Conservation (phyloP, 768 basidiomycete species). For the Pilatotrama ljubarskyi region DNA sequence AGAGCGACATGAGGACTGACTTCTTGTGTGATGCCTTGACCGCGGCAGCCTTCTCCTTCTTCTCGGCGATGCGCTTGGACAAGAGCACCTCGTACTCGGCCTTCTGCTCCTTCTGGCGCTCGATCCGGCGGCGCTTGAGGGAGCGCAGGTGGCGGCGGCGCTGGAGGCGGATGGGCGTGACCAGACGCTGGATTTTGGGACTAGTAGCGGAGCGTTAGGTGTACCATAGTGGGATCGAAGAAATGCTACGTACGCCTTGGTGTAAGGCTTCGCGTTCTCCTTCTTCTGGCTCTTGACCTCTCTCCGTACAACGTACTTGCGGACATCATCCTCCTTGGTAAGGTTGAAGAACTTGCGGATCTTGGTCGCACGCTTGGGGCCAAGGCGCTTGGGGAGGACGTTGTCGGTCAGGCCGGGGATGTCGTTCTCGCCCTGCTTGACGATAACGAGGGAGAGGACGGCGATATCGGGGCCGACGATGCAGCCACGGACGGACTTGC, state of each 20-base stretch:
- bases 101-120: slow-evolving; percentile 94
- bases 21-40: slow-evolving; percentile 84
- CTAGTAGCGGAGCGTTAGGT: slow-evolving; percentile 38
- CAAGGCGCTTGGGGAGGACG: slow-evolving; percentile 92
- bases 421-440: slow-evolving; percentile 92
- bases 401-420: slow-evolving; percentile 91
- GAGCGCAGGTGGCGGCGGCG: slow-evolving; percentile 91
- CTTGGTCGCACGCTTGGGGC: slow-evolving; percentile 97
- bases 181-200: slow-evolving; percentile 96
- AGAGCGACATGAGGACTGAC: slow-evolving; percentile 35
- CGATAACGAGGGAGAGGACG: slow-evolving; percentile 89
- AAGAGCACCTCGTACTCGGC: slow-evolving; percentile 85
- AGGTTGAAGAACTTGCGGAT: slow-evolving; percentile 98
- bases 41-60: slow-evolving; percentile 88
- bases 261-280: slow-evolving; percentile 87
- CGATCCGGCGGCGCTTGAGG: slow-evolving; percentile 84
- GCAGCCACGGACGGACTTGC: slow-evolving; percentile 98
- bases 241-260: slow-evolving; percentile 78
- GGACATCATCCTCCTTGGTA: slow-evolving; percentile 96
- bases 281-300: slow-evolving; percentile 92
- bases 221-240: background rate
- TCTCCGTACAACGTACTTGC: slow-evolving; percentile 93
- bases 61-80: slow-evolving; percentile 89
- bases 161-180: slow-evolving; percentile 94
- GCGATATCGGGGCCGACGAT: slow-evolving; percentile 97